phyloP scores from a whole-genome alignment of 495 filamentous ascomycete species.

The Umbilicaria muhlenbergii region DNA sequence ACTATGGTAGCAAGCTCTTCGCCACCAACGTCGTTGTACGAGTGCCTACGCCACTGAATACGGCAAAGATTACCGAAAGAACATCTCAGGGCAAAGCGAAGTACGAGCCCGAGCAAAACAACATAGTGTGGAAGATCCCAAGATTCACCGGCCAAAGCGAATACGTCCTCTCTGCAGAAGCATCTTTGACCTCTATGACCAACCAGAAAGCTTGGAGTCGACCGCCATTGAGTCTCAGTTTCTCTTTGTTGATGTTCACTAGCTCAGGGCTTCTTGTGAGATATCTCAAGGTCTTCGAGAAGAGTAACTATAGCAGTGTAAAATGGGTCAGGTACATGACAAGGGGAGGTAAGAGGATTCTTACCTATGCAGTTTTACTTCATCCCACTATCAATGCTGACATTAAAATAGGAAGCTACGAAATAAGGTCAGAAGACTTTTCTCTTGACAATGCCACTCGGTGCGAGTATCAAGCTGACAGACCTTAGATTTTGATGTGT shows the following conservation, averaged over 20 bases:
- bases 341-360: constrained; percentile 36
- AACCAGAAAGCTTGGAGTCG: constrained; percentile 97
- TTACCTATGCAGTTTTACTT: constrained; percentile 64
- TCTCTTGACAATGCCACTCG: too few species aligned
- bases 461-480: too few species aligned
- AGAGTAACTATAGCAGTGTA: constrained; percentile 94
- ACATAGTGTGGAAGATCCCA: constrained; percentile 98
- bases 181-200: constrained; percentile 87
- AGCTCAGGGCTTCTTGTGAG: constrained; percentile 80
- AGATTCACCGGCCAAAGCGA: constrained; percentile 92
- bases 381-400: neutral
- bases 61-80: constrained; percentile 83
- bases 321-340: constrained; percentile 99
- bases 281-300: constrained; percentile 99
- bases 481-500: too few species aligned
- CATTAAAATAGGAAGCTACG: constrained; percentile 28
- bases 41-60: constrained; percentile 93
- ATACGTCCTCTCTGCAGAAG: constrained; percentile 87
- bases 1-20: constrained; percentile 91
- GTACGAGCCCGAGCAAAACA: constrained; percentile 95
- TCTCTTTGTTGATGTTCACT: constrained; percentile 95
- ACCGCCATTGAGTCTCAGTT: constrained; percentile 81
- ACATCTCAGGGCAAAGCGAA: constrained; percentile 93
- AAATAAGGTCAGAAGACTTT: constrained; percentile 27
- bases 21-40: constrained; percentile 95